Conservation (phyloP, 495 filamentous ascomycete genomes). For the Apodospora peruviana region DNA sequence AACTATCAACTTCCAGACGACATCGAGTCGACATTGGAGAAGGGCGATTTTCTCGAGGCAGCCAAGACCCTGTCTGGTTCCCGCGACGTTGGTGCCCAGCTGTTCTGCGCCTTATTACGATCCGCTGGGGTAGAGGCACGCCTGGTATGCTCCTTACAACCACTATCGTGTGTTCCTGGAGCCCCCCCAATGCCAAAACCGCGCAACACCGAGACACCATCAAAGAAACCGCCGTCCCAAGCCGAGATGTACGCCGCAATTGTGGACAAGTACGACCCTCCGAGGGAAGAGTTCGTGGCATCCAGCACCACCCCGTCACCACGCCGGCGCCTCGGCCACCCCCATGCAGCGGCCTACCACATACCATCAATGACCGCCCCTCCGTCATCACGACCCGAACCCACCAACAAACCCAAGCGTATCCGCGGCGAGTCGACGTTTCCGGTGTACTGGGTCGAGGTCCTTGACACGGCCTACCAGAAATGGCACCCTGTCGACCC, state of each 20-base stretch:
- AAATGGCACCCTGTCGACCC: slow-evolving; percentile 91
- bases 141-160: slow-evolving; percentile 87
- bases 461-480: slow-evolving; percentile 73
- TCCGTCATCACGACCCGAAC: slow-evolving; percentile 14
- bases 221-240: slow-evolving; percentile 17
- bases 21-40: slow-evolving; percentile 48
- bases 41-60: slow-evolving; percentile 63
- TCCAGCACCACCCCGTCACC: slow-evolving; percentile 17
- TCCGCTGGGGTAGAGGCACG: slow-evolving; percentile 73
- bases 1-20: slow-evolving; percentile 53
- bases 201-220: slow-evolving; percentile 20
- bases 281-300: slow-evolving; percentile 1
- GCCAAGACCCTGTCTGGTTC: slow-evolving; percentile 66
- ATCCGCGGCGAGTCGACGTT: slow-evolving; percentile 58
- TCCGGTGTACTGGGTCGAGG: slow-evolving; percentile 92
- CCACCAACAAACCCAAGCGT: slow-evolving; percentile 28
- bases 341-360: slow-evolving; percentile 33
- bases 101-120: slow-evolving; percentile 83
- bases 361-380: slow-evolving; percentile 21
- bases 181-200: slow-evolving; percentile 45
- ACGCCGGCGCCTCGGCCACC: slow-evolving; percentile 37
- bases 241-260: slow-evolving; percentile 26
- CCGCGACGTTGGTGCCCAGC: slow-evolving; percentile 80
- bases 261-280: slow-evolving; percentile 27
- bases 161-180: slow-evolving; percentile 63